Conservation (phyloP, 2,329 filamentous ascomycete genomes). For the Chalaropsis thielavioides region DNA sequence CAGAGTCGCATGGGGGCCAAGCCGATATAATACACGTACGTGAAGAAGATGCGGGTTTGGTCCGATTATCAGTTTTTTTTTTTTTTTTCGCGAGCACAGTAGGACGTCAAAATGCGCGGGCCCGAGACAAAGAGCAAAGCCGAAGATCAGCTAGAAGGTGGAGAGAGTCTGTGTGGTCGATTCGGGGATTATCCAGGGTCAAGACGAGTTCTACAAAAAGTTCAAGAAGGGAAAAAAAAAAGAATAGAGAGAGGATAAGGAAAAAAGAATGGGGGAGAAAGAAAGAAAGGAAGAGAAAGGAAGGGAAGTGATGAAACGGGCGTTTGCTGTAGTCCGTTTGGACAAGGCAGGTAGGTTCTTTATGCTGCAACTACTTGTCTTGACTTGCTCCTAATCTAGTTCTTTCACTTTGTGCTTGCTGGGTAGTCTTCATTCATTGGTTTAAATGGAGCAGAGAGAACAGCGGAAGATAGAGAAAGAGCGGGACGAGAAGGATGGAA, state of each 20-base stretch:
- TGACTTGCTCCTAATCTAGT: background rate
- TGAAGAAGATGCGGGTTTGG: background rate
- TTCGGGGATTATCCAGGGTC: background rate
- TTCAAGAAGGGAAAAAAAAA: background rate
- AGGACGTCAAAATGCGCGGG: background rate
- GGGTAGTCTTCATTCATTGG: background rate
- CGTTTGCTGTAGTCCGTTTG: slow-evolving; percentile 2
- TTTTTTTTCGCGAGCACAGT: background rate
- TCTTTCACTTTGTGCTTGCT: background rate
- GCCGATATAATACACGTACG: background rate
- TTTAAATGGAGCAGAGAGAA: background rate
- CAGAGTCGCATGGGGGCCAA: background rate
- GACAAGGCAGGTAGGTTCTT: background rate
- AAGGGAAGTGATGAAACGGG: background rate
- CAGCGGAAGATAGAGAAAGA: background rate
- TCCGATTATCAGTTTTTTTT: background rate
- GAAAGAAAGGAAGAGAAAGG: background rate
- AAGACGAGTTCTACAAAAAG: background rate
- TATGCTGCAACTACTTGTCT: background rate
- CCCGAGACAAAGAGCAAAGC: background rate
- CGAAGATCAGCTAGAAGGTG: background rate
- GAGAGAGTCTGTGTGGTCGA: background rate
- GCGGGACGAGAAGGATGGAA: background rate
- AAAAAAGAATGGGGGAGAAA: background rate
- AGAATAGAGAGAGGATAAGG: background rate